phyloP scores from a whole-genome alignment of 2,329 filamentous ascomycete genomes.

The Fusarium sp. region DNA sequence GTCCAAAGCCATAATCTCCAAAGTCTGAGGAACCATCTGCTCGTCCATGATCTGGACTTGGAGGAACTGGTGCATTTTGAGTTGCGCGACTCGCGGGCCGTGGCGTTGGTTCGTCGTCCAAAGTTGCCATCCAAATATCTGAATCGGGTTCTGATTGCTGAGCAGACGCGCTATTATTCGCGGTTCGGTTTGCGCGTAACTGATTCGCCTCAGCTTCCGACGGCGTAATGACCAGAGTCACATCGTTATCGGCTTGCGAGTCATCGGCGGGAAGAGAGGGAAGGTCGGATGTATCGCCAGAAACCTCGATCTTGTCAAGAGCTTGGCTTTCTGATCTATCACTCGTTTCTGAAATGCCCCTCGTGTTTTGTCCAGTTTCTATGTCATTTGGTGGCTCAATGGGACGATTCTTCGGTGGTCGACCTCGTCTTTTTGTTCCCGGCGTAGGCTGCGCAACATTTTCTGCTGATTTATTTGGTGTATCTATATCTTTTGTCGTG shows the following conservation, averaged over 20 bases:
- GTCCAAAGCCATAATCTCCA: slow-evolving; percentile 48
- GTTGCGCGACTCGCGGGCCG: slow-evolving; percentile 39
- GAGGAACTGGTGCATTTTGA: slow-evolving; percentile 20
- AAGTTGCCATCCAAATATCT: slow-evolving; percentile 61
- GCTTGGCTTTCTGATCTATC: slow-evolving; percentile 41
- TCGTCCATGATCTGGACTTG: slow-evolving; percentile 25
- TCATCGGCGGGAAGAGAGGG: slow-evolving; percentile 42
- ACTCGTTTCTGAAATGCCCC: slow-evolving; percentile 26
- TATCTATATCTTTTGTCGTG: slow-evolving; percentile 46
- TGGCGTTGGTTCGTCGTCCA: slow-evolving; percentile 56
- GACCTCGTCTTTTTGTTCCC: slow-evolving; percentile 47
- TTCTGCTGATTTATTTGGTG: slow-evolving; percentile 43
- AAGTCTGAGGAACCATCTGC: slow-evolving; percentile 35
- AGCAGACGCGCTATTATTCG: slow-evolving; percentile 36
- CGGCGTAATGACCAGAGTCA: slow-evolving; percentile 44
- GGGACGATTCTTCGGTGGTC: slow-evolving; percentile 48
- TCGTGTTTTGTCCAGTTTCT: slow-evolving; percentile 32
- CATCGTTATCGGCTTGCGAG: slow-evolving; percentile 47
- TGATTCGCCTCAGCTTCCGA: slow-evolving; percentile 36
- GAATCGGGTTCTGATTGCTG: slow-evolving; percentile 50
- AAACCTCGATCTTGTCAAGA: slow-evolving; percentile 47
- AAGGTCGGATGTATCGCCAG: slow-evolving; percentile 32
- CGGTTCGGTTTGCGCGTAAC: slow-evolving; percentile 17
- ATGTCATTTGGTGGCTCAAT: slow-evolving; percentile 47
- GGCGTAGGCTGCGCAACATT: slow-evolving; percentile 49